Evolutionary conservation across 768 basidiomycete genomes (phyloP).

Genomic region (Scleroderma citrinum): DNA sequence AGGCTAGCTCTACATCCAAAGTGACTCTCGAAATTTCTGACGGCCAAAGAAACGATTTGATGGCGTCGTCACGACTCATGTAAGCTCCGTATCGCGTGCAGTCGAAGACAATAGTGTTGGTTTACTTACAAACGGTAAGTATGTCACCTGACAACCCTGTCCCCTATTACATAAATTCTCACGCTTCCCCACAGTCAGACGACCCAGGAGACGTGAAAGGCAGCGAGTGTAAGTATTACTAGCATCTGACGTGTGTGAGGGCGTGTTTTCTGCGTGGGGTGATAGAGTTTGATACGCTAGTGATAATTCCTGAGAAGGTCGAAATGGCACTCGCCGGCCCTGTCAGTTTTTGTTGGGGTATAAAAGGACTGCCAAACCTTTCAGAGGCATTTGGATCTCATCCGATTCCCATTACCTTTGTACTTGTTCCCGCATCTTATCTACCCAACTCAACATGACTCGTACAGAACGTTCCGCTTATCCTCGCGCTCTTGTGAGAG

Average conservation of each 20-base stretch:
- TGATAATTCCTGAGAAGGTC: too few relatives aligned
- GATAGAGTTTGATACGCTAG: too few relatives aligned
- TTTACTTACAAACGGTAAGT: too few relatives aligned
- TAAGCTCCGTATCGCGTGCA: neutral
- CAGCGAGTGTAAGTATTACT: too few relatives aligned
- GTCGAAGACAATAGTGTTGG: neutral
- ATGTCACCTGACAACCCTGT: too few relatives aligned
- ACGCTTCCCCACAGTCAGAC: slow-evolving; percentile 24
- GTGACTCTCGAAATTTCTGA: slow-evolving; percentile 43
- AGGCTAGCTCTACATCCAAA: slow-evolving; percentile 34
- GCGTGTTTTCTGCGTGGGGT: neutral
- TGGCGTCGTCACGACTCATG: slow-evolving; percentile 12
- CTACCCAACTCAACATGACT: slow-evolving; percentile 46
- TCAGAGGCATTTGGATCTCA: neutral
- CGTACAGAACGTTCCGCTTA: slow-evolving; percentile 70
- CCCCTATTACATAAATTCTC: slow-evolving; percentile 12
- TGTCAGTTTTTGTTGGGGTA: neutral
- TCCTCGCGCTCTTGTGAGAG: slow-evolving; percentile 66
- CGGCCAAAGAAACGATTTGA: slow-evolving; percentile 26
- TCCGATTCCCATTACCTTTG: neutral
- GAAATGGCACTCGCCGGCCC: slow-evolving; percentile 5
- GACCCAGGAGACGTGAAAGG: neutral
- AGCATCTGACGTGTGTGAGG: neutral
- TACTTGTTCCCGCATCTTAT: neutral
- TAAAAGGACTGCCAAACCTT: slow-evolving; percentile 14